Evolutionary conservation across 768 basidiomycete genomes (phyloP).

Genomic region (Leccinum arenicola): DNA sequence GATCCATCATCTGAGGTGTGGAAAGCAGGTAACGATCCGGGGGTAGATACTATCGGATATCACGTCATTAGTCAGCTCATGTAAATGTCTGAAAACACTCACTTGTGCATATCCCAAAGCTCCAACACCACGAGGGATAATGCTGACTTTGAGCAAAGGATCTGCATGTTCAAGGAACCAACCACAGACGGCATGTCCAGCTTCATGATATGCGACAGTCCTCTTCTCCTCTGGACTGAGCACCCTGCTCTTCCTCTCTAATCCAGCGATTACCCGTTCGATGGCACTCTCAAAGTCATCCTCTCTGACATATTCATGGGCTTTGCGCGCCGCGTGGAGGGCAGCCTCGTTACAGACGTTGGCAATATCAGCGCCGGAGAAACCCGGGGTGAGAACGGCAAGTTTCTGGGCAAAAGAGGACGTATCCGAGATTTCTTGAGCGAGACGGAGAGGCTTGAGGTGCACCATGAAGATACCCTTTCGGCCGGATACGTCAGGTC

Average conservation of each 20-base stretch:
- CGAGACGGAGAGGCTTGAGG: slow-evolving; percentile 76
- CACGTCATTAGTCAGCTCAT: slow-evolving; percentile 8
- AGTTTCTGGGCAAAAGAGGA: slow-evolving; percentile 82
- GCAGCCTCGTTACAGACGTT: slow-evolving; percentile 99
- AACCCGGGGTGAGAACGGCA: slow-evolving; percentile 94
- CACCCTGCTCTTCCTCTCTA: slow-evolving; percentile 94
- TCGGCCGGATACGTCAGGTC: slow-evolving; percentile 91
- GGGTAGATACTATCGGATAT: slow-evolving; percentile 70
- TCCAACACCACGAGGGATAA: slow-evolving; percentile 94
- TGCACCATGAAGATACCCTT: slow-evolving; percentile 94
- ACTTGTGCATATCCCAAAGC: slow-evolving; percentile 97
- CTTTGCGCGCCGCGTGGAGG: slow-evolving; percentile 85
- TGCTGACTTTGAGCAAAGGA: slow-evolving; percentile 95
- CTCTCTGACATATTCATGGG: slow-evolving; percentile 74
- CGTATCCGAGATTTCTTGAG: slow-evolving; percentile 47
- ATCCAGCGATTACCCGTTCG: slow-evolving; percentile 94
- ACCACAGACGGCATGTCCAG: slow-evolving; percentile 96
- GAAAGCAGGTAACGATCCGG: slow-evolving; percentile 95
- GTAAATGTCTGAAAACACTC: slow-evolving; percentile 16
- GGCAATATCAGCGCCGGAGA: slow-evolving; percentile 98
- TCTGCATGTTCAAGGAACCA: slow-evolving; percentile 99
- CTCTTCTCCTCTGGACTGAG: slow-evolving; percentile 96
- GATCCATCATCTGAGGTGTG: slow-evolving; percentile 89
- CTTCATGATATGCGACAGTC: slow-evolving; percentile 98
- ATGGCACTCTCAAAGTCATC: slow-evolving; percentile 95